Percentiles rank a stretch among this genome's conserved stretches.
phyloP scores from a whole-genome alignment of 768 basidiomycete genomes.

The Rhizopogon roseolus region DNA sequence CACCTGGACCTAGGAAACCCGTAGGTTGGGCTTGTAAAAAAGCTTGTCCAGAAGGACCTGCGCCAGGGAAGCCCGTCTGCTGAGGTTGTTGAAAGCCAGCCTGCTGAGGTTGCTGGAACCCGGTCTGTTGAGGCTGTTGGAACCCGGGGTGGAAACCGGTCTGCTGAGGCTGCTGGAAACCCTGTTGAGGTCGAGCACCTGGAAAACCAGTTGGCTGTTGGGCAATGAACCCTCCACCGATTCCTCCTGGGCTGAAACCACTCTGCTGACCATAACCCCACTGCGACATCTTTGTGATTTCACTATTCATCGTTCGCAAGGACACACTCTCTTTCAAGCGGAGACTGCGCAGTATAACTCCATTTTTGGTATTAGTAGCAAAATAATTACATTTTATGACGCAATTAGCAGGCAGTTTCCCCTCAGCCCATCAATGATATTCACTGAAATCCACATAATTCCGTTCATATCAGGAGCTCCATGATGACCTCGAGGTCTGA shows the following conservation, averaged over 20 bases:
- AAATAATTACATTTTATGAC: neutral
- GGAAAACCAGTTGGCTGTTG: constrained; percentile 61
- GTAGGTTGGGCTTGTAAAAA: constrained; percentile 51
- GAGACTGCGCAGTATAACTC: constrained; percentile 4
- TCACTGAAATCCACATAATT: too few species aligned
- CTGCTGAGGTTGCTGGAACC: constrained; percentile 41
- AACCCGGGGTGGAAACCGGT: constrained; percentile 44
- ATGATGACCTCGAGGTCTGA: too few species aligned
- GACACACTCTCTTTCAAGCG: constrained; percentile 12
- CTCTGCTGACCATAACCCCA: constrained; percentile 58
- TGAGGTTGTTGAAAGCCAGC: constrained; percentile 43
- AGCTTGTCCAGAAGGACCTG: constrained; percentile 21
- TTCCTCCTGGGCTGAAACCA: constrained; percentile 21
- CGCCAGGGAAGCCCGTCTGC: constrained; percentile 39
- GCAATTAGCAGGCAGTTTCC: too few species aligned
- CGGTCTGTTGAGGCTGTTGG: constrained; percentile 75
- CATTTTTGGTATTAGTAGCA: neutral
- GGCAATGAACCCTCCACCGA: constrained; percentile 34
- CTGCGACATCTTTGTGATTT: constrained; percentile 55
- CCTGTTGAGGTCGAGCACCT: constrained; percentile 23
- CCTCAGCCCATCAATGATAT: too few species aligned
- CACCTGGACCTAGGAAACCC: constrained; percentile 37
- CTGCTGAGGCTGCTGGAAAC: neutral
- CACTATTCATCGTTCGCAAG: constrained; percentile 4
- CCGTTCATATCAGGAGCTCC: too few species aligned